These are phyloP conservation scores for Podaxis carcinomalis DNA, from an alignment of 768 basidiomycete species.

Conservation along the genomic window DNA sequence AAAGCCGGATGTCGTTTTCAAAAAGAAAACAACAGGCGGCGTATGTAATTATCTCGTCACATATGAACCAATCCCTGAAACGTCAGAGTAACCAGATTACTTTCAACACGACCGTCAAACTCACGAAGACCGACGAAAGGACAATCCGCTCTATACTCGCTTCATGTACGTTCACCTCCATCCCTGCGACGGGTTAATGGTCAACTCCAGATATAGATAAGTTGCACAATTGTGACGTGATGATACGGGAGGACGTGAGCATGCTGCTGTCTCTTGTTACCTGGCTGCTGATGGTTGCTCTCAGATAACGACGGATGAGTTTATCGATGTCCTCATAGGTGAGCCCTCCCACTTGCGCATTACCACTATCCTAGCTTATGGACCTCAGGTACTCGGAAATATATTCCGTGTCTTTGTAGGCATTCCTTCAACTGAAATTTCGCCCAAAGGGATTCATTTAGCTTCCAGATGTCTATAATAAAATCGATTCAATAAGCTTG, in stretches of 20 bases:
- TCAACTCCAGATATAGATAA: slow-evolving; percentile 51
- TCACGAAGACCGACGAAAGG: slow-evolving; percentile 93
- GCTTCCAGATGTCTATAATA: slow-evolving; percentile 85
- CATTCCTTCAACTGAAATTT: slow-evolving; percentile 6
- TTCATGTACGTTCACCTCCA: slow-evolving; percentile 51
- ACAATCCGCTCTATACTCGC: slow-evolving; percentile 92
- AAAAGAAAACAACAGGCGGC: slow-evolving; percentile 88
- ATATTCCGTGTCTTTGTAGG: slow-evolving; percentile 88
- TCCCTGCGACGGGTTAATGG: background rate
- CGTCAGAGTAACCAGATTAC: slow-evolving; percentile 54
- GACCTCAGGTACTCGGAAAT: slow-evolving; percentile 79
- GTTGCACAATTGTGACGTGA: slow-evolving; percentile 92
- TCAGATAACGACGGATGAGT: slow-evolving; percentile 93
- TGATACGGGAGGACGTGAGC: slow-evolving; percentile 95
- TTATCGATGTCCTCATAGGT: slow-evolving; percentile 98
- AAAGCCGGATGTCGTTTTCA: slow-evolving; percentile 94
- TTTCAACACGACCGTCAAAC: slow-evolving; percentile 88
- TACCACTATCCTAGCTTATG: background rate
- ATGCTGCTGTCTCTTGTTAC: background rate
- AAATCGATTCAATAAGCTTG: slow-evolving; percentile 85
- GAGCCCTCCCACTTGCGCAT: slow-evolving; percentile 9
- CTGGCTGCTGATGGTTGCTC: slow-evolving; percentile 8
- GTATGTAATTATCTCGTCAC: slow-evolving; percentile 38
- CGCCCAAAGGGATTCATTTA: background rate
- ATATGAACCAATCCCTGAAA: slow-evolving; percentile 2